Evolutionary conservation across 2,329 filamentous ascomycete species (phyloP), one percentile per base, ranked within the genome.

Genomic region (Fusarium staphyleae): DNA sequence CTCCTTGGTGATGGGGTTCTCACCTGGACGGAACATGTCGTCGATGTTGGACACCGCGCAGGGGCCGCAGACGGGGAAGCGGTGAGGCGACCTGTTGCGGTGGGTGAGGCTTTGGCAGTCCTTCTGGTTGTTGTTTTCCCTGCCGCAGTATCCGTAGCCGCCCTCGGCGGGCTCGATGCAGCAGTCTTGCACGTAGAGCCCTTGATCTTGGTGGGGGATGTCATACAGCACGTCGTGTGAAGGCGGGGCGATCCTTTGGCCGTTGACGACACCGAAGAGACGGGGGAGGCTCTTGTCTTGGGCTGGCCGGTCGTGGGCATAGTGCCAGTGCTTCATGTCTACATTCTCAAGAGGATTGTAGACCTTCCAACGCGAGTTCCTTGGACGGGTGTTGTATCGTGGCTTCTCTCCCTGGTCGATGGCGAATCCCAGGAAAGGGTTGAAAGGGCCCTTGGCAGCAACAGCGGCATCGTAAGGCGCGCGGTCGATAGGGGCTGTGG

Each of bases 21-120:
- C 24, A 1, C 49, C 7, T 6, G 36, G 50, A 1, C 45, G 13
- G 29, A 62, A 52, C 33, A 74, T 52, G 6, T 58, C 36, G 3
- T 22, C 16, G 12, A 57, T 56, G 54, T 58, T 65, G 2, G 13
- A n/a, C 2, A 43, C 6, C 41, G 68, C 46, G 57, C 75, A 77
- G 1, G 33, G 22, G 6, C 41, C 22, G 39, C 65, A 66, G 30
- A 66, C 30, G 6, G 65, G 59, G 32, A 62, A 63, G 41, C 51
- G 43, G n/a, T 34, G n/a, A 3, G 58, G 52, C 3, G n/a, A n/a
- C 15, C 48, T 52, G 15, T 44, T 51, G 29, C 29, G 53, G 33
- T 66, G 63, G 13, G 53, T 41, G 24, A 45, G 32, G 19, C 60
- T 65, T 33, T 60, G 57, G 42, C 63, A 66, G n/a, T 52, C 53